Evolutionary conservation across 345 rosid genomes (phyloP).

Genomic region (Clausena lansium): DNA sequence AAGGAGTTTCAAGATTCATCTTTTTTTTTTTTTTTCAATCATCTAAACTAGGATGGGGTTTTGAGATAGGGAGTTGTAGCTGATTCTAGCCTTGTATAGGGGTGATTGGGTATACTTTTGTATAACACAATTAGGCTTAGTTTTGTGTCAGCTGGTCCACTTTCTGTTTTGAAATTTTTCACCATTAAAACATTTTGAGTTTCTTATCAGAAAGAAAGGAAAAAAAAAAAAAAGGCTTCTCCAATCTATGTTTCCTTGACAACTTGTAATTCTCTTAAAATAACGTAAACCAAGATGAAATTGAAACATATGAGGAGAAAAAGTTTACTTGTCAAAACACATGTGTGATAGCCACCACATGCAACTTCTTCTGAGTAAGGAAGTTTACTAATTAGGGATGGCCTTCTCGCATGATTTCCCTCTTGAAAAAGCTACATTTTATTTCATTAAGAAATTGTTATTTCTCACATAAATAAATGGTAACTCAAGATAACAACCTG

Average conservation of each 20-base stretch:
- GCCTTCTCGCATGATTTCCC: conserved; percentile 49
- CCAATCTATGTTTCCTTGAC: background rate
- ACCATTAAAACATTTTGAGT: too few species aligned
- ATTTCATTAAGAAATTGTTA: conserved; percentile 15
- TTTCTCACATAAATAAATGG: conserved; percentile 1
- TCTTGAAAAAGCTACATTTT: conserved; percentile 52
- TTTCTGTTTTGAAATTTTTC: too few species aligned
- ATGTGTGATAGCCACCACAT: conserved; percentile 94
- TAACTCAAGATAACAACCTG: background rate
- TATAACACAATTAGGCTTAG: too few species aligned
- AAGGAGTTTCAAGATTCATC: too few species aligned
- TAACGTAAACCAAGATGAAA: background rate
- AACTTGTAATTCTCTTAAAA: background rate
- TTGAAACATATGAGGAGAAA: background rate
- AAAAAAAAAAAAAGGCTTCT: background rate
- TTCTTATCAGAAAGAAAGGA: too few species aligned
- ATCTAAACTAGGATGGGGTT: too few species aligned
- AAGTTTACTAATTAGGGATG: conserved; percentile 50
- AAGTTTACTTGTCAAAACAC: conserved; percentile 71
- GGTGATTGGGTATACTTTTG: too few species aligned
- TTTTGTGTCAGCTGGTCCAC: too few species aligned
- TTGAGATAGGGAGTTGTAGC: too few species aligned
- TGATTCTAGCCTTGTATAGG: too few species aligned
- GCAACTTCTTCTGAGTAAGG: conserved; percentile 75
- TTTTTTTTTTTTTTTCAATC: too few species aligned